Percentiles rank a stretch among this genome's conserved stretches.
These are phyloP conservation scores for Forsythia suspensa DNA, from an alignment of 257 asterid species.

Conservation along the genomic window DNA sequence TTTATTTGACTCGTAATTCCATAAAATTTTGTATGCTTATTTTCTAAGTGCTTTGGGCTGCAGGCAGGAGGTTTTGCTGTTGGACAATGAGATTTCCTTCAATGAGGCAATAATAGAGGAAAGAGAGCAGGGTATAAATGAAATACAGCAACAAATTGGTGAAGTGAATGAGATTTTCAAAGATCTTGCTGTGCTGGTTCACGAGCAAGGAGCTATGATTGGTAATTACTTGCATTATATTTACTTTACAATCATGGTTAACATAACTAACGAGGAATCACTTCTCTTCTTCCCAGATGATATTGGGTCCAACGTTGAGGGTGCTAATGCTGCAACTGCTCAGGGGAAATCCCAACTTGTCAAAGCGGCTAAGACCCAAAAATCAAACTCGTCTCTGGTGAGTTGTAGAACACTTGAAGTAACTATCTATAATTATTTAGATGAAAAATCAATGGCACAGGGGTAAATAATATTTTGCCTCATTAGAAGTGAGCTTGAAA, in stretches of 20 bases:
- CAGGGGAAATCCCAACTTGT: conserved; percentile 82
- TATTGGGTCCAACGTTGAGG: conserved; percentile 79
- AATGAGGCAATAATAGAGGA: conserved; percentile 95
- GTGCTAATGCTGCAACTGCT: conserved; percentile 79
- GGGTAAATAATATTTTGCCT: neutral
- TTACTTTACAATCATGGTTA: conserved; percentile 12
- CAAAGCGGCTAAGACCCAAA: conserved; percentile 88
- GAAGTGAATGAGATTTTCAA: conserved; percentile 96
- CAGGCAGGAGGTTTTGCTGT: conserved; percentile 80
- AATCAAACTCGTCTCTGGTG: conserved; percentile 91
- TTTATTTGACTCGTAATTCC: neutral
- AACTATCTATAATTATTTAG: neutral
- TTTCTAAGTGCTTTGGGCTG: conserved; percentile 24
- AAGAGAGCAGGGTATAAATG: conserved; percentile 91
- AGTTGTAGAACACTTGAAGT: conserved; percentile 22
- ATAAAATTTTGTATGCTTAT: conserved; percentile 13
- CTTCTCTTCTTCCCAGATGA: conserved; percentile 48
- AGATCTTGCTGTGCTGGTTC: conserved; percentile 86
- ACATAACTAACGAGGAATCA: conserved; percentile 9
- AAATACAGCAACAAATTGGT: conserved; percentile 90
- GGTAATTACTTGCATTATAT: conserved; percentile 41
- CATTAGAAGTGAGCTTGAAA: neutral
- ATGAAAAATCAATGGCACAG: neutral
- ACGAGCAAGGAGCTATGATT: conserved; percentile 92
- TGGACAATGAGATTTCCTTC: conserved; percentile 89